phyloP scores from a whole-genome alignment of 768 basidiomycete genomes.

The Tricholoma sp. region DNA sequence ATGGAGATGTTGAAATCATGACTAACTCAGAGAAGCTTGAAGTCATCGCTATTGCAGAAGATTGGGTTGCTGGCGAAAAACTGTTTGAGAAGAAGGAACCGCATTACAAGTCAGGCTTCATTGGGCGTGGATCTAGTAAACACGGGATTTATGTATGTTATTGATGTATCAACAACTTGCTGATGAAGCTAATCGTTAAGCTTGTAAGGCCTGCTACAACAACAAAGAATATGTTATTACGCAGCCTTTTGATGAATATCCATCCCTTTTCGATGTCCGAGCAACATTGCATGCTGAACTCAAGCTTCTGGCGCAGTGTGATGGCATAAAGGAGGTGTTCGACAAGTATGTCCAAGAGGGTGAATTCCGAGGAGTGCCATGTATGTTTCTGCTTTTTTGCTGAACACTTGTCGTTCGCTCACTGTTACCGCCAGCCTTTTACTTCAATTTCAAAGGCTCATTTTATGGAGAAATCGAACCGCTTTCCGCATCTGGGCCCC shows the following conservation, averaged over 20 bases:
- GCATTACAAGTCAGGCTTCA: slow-evolving; percentile 2
- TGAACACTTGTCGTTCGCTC: not conserved
- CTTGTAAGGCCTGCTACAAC: slow-evolving; percentile 7
- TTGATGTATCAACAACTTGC: too few species aligned
- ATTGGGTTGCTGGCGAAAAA: not conserved
- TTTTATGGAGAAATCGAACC: not conserved
- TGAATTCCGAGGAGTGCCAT: not conserved
- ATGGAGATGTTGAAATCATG: not conserved
- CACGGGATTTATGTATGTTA: slow-evolving; percentile 7
- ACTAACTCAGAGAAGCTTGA: not conserved
- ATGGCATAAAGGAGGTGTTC: not conserved
- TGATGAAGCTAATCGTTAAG: not conserved
- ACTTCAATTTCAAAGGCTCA: not conserved
- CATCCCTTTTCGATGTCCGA: not conserved
- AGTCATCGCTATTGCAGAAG: not conserved
- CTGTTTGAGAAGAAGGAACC: not conserved
- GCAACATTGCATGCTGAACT: not conserved
- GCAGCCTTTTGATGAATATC: slow-evolving; percentile 1
- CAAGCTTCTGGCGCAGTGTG: not conserved
- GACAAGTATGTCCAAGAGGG: not conserved
- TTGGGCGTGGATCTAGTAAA: slow-evolving; percentile 6
- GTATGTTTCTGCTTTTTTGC: not conserved
- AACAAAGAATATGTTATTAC: slow-evolving; percentile 6
- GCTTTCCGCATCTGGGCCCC: not conserved
- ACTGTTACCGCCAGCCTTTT: not conserved